phyloP scores from a whole-genome alignment of 805 yeast species.

The Schwanniomyces yamadae region DNA sequence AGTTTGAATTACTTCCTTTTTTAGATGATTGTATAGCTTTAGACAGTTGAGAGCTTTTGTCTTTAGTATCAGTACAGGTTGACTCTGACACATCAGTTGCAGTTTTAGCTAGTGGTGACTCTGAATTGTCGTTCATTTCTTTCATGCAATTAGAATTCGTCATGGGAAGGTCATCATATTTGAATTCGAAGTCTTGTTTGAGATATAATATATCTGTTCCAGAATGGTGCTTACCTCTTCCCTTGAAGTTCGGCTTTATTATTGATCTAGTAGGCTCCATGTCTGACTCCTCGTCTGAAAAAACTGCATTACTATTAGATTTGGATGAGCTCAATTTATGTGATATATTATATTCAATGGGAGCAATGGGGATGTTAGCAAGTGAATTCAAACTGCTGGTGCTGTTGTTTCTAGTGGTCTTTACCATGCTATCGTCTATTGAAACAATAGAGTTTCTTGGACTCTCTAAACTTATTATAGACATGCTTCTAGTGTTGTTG shows the following conservation, averaged over 20 bases:
- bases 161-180: constrained; percentile 2
- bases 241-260: constrained; percentile 6
- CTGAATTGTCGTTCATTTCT: background rate
- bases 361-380: constrained; percentile 6
- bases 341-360: constrained; percentile 1
- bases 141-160: background rate
- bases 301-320: constrained; percentile 18
- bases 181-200: constrained; percentile 25
- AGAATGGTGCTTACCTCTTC: constrained; percentile 3
- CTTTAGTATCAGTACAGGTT: too few species aligned
- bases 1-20: background rate
- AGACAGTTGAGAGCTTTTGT: background rate
- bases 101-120: background rate
- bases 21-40: background rate
- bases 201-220: constrained; percentile 5
- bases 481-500: constrained; percentile 31
- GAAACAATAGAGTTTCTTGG: constrained; percentile 43
- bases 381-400: constrained; percentile 19
- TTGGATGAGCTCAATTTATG: background rate
- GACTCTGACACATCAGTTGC: background rate
- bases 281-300: constrained; percentile 41
- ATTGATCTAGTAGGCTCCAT: constrained; percentile 23
- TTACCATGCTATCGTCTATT: constrained; percentile 30
- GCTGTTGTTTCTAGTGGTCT: constrained; percentile 36
- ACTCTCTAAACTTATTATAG: constrained; percentile 37